These are phyloP conservation scores for Apiospora koreana DNA, from an alignment of 2,329 filamentous ascomycete genomes.

Conservation along the genomic window DNA sequence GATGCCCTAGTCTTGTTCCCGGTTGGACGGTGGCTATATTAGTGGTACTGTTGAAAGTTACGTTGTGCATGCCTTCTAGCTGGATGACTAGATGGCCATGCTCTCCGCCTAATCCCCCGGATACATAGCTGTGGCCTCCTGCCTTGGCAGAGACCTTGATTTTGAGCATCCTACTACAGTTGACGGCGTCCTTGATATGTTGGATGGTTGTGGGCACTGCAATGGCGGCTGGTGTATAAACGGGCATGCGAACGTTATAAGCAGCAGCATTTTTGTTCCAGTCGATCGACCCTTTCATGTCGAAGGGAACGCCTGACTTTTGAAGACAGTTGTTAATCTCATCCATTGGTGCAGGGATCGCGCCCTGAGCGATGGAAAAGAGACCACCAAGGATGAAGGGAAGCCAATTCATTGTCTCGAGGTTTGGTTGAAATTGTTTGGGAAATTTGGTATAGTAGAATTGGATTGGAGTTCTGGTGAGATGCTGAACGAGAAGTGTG, in stretches of 20 bases:
- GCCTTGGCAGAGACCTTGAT: conserved; percentile 46
- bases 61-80: conserved; percentile 43
- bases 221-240: conserved; percentile 39
- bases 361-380: background rate
- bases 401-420: background rate
- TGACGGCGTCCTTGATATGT: conserved; percentile 44
- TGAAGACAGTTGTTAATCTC: conserved; percentile 28
- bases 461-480: background rate
- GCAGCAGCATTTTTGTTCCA: conserved; percentile 29
- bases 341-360: background rate
- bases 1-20: conserved; percentile 43
- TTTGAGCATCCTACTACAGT: conserved; percentile 39
- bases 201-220: conserved; percentile 41
- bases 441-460: background rate
- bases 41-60: conserved; percentile 38
- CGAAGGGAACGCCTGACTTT: conserved; percentile 22
- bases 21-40: conserved; percentile 42
- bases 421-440: background rate
- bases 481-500: background rate
- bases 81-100: conserved; percentile 47
- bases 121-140: conserved; percentile 51
- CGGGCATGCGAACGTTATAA: conserved; percentile 29
- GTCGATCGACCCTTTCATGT: conserved; percentile 29
- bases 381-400: background rate
- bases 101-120: conserved; percentile 44